Percentiles rank a stretch among this genome's conserved stretches.
Evolutionary conservation across 225 moss, liverwort and hornwort species (phyloP).

Genomic region (Bryoerythrophyllum caledonicum): DNA sequence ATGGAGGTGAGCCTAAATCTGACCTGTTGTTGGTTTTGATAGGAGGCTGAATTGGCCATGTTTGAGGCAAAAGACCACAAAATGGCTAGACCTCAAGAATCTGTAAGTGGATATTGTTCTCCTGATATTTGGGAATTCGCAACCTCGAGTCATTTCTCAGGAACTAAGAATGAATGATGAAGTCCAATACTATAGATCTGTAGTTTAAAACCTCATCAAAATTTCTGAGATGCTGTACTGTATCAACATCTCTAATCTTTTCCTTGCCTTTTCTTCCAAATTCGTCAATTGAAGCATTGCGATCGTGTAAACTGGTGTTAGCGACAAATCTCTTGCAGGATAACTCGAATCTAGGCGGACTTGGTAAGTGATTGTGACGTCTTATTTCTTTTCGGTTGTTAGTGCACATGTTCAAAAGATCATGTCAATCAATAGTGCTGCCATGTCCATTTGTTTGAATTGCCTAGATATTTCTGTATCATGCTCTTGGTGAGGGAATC

Average conservation of each 20-base stretch:
- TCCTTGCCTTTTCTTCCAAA: not conserved
- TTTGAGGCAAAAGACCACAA: conserved; percentile 92
- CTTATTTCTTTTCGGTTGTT: too few species aligned
- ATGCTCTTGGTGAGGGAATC: too few species aligned
- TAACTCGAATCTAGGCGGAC: too few species aligned
- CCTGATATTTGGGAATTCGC: conserved; percentile 13
- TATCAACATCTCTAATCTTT: not conserved
- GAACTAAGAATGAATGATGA: conserved; percentile 1
- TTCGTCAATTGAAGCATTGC: not conserved
- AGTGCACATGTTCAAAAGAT: too few species aligned
- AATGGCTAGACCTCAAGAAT: conserved; percentile 67
- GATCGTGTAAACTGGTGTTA: conserved; percentile 13
- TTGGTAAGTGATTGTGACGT: too few species aligned
- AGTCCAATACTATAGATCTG: conserved; percentile 10
- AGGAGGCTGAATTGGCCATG: conserved; percentile 93
- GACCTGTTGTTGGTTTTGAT: conserved; percentile 26
- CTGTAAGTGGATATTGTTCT: conserved; percentile 48
- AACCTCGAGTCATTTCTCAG: not conserved
- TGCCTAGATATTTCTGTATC: too few species aligned
- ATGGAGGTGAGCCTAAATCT: conserved; percentile 9
- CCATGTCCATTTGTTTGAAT: too few species aligned
- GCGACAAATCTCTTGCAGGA: conserved; percentile 47
- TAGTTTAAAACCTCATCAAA: not conserved
- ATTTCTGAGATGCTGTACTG: not conserved
- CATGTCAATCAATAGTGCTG: too few species aligned